Evolutionary conservation across 345 rosid species (phyloP).

Genomic region (Lepidium sativum): DNA sequence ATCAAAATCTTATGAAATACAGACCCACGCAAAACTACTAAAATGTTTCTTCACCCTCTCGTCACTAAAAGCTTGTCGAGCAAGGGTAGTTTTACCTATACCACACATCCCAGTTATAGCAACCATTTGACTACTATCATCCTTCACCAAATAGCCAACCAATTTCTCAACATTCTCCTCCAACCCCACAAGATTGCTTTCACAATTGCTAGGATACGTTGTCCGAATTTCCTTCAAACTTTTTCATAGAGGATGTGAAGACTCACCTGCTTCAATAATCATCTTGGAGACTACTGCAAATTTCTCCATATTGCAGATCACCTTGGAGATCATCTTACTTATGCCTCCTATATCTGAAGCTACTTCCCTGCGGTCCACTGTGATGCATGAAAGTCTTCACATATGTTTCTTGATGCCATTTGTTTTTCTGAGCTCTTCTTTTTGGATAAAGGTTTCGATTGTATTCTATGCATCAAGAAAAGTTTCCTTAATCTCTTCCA

Average conservation of each 20-base stretch:
- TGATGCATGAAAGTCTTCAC: neutral
- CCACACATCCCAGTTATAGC: conserved; percentile 47
- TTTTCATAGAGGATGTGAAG: neutral
- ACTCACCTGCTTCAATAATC: too few relatives aligned
- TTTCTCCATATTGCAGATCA: conserved; percentile 19
- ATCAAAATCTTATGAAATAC: conserved; percentile 24
- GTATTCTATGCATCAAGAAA: conserved; percentile 23
- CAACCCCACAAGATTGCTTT: conserved; percentile 31
- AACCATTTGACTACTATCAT: neutral
- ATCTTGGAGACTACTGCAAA: too few relatives aligned
- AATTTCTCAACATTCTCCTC: conserved; percentile 14
- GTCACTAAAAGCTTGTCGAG: conserved; percentile 18
- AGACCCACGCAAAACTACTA: conserved; percentile 26
- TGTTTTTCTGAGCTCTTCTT: neutral
- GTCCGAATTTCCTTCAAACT: conserved; percentile 1
- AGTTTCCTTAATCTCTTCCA: conserved; percentile 18
- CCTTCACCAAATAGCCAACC: conserved; percentile 11
- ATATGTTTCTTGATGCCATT: neutral
- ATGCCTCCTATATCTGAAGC: neutral
- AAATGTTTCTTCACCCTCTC: conserved; percentile 14
- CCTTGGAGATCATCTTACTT: conserved; percentile 15
- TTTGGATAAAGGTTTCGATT: conserved; percentile 18
- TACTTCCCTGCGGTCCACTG: too few relatives aligned
- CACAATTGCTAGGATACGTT: conserved; percentile 16
- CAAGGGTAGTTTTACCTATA: conserved; percentile 41